Base-by-base conservation (phyloP, 2,329 filamentous ascomycete genomes). In the Alternaria ventricosa region DNA sequence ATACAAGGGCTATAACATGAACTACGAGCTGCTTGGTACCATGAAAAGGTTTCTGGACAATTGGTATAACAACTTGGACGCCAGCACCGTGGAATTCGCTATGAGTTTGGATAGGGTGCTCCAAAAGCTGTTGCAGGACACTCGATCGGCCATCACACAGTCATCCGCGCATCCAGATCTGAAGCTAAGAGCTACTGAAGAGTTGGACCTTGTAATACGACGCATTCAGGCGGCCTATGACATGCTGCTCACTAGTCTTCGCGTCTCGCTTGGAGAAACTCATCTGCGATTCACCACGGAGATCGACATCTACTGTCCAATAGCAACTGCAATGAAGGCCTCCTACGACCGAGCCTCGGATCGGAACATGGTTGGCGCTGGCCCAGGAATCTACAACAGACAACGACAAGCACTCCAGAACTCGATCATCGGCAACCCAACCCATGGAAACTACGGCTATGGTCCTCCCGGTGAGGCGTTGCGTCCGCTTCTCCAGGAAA, bases 271-370 rank as follows among this genome's bases (percentile, higher is more conserved):
- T 18, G 27, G 33, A 13, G 54, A 57, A 4, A 64, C 33, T 6
- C 30, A 57, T 28, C 9, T 67, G 5, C 27, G 50, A 3, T 68
- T 60, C 46, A 59, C 57, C 5, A 68, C 57, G 0, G 68, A 67
- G 33, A 59, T 57, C 3, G 64, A 67, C 41, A 60, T 64, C 13
- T 13, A 49, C 7, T 63, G 62, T 13, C 65, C 61, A 0, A 57
- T 68, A 23, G 61, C 65, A 4, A 44, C 27, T 18, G 56, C 55
- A 9, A 64, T 70, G 65, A 54, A 33, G n/a, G 18, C 43, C 1
- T 46, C 53, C 18, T 69, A 65, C 12, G 51, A 43, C 0, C 49
- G 15, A 3, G 61, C 55, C 9, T 53, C 20, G 5, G 5, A n/a
- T 13, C 15, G n/a, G 11, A 8, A 36, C 13, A 15, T 36, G 30